These are phyloP conservation scores for Chaetomium fimeti DNA, from an alignment of 495 filamentous ascomycete genomes.

Conservation along the genomic window DNA sequence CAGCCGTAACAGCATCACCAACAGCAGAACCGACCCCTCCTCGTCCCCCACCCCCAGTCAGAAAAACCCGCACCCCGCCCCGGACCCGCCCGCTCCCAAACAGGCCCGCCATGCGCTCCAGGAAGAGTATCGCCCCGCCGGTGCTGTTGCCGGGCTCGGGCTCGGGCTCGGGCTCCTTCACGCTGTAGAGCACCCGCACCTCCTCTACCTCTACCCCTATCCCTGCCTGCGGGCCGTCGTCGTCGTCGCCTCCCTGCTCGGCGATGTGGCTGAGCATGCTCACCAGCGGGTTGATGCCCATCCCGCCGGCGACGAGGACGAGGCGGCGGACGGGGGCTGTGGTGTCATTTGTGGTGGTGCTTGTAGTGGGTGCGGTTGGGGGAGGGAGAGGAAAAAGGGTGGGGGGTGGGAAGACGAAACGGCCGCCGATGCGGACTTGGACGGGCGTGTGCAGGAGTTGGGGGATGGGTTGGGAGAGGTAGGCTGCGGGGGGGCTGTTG, in stretches of 20 bases:
- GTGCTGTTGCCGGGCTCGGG: not conserved
- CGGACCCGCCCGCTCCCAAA: conserved; percentile 34
- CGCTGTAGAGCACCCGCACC: conserved; percentile 39
- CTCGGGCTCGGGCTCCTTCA: conserved; percentile 33
- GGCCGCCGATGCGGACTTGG: conserved; percentile 70
- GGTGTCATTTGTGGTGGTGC: too few relatives aligned
- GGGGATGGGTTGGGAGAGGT: conserved; percentile 56
- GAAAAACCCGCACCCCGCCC: conserved; percentile 38
- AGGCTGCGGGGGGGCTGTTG: conserved; percentile 57
- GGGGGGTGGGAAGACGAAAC: conserved; percentile 74
- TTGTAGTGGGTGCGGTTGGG: too few relatives aligned
- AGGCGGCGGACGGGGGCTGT: conserved; percentile 21
- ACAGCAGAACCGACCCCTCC: too few relatives aligned
- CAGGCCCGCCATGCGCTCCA: conserved; percentile 41
- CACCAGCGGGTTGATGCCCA: conserved; percentile 73
- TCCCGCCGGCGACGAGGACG: conserved; percentile 77
- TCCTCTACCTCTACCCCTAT: not conserved
- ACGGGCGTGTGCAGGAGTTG: conserved; percentile 58
- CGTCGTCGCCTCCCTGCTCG: conserved; percentile 25
- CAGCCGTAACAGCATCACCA: too few relatives aligned
- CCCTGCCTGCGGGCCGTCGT: too few relatives aligned
- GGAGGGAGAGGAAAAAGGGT: conserved; percentile 45
- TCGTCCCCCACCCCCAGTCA: conserved; percentile 30
- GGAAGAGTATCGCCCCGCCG: conserved; percentile 43
- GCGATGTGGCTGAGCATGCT: conserved; percentile 46